A percentile compares a stretch with the other conserved stretches of the same genome.
phyloP scores from a whole-genome alignment of 345 rosid genomes.

The Camelina sativa region DNA sequence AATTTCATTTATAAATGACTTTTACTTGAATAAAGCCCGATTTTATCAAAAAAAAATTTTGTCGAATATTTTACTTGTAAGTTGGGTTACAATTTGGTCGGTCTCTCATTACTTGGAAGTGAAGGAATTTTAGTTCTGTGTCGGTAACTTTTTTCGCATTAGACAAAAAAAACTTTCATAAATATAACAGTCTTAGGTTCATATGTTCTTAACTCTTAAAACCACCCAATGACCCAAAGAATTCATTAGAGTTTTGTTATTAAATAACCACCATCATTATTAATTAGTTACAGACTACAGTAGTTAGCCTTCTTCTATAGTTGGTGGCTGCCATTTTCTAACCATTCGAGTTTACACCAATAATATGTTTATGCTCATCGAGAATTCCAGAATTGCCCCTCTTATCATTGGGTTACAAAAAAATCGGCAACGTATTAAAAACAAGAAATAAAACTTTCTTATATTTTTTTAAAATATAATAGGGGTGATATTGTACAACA shows the following conservation, averaged over 20 bases:
- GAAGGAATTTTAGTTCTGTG: background rate
- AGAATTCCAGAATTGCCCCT: constrained; percentile 29
- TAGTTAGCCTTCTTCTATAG: constrained; percentile 27
- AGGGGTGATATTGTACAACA: constrained; percentile 36
- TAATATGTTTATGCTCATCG: constrained; percentile 18
- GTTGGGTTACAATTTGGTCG: background rate
- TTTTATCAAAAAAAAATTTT: too few species aligned
- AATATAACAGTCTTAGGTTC: background rate
- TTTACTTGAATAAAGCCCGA: background rate
- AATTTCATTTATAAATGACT: background rate
- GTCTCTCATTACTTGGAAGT: background rate
- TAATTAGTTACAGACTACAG: constrained; percentile 19
- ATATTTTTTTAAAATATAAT: too few species aligned
- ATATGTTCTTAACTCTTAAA: background rate
- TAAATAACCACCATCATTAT: background rate
- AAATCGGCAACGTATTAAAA: constrained; percentile 8
- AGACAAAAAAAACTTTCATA: background rate
- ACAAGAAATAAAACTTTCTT: background rate
- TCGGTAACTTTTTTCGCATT: background rate
- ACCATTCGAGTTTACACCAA: constrained; percentile 23
- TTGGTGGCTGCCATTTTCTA: constrained; percentile 47
- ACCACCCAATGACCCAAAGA: background rate
- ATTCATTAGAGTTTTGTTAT: constrained; percentile 1
- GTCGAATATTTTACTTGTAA: background rate
- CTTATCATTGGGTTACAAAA: constrained; percentile 22